Evolutionary conservation across 2,329 filamentous ascomycete genomes (phyloP), one percentile per base, ranked within the genome.

Genomic region (Berkeleyomyces rouxiae): DNA sequence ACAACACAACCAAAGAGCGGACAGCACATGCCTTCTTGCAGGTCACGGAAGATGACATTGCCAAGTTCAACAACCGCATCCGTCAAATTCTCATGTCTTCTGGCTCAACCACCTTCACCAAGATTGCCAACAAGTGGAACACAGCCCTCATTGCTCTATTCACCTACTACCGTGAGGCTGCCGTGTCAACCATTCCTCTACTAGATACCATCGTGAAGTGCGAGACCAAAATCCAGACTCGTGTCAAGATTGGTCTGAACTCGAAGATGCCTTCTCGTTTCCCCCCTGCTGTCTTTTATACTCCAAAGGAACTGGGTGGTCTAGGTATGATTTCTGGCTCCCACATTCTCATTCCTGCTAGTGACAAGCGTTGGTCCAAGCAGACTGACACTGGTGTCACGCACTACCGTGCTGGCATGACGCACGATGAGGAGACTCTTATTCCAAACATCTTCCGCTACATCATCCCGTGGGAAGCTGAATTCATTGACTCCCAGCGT

Each of bases 121-220:
- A 99, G 81, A 99, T 99, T 70, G 93, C 95, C 57, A 99, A 99
- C 76, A 99, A 99, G 76, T 99, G 95, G 93, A 99, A 99, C 74
- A 99, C 93, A 0, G 93, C 90, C 1, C 75, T 99, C 67, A 99
- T 99, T 70, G 91, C 93, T 0, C 81, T 99, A 36, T 99, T 99
- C 76, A 97, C 93, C 0, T 99, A 99, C 74, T 99, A 99, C 72
- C 89, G 93, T 72, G 93, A 99, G 72, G 93, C 93, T 58, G 93
- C 93, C 13, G 92, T 97, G 1, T 96, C 92, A 0, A 99, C 95
- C 0, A 89, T 97, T 65, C 88, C 90, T 66, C 79, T 99, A 3
- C 81, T 99, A 2, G 93, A 99, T 71, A 96, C 92, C 0, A 99
- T 99, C 68, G 93, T 99, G 72, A 99, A 99, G 76, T 99, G 93